Conservation (phyloP, 129 eudicot species). For the Lonicera japonica region DNA sequence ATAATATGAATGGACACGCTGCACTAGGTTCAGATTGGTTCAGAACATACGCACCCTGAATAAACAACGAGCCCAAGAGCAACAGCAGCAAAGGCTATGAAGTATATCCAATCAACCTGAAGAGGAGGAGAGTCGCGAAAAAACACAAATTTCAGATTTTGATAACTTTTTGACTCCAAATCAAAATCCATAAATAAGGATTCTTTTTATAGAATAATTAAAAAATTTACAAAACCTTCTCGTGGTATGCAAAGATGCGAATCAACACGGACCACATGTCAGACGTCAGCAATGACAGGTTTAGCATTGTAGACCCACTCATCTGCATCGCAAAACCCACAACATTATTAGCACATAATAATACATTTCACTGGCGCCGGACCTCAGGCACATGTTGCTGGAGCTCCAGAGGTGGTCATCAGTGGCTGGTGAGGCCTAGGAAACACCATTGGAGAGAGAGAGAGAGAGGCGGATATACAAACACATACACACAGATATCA, state of each 20-base stretch:
- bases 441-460: no score
- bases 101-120: constrained; percentile 95
- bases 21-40: background rate
- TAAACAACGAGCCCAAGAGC: constrained; percentile 70
- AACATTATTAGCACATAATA: background rate
- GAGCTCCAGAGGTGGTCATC: no score
- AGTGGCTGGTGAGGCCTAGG: no score
- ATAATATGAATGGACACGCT: background rate
- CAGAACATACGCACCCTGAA: constrained; percentile 43
- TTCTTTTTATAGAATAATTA: background rate
- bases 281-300: constrained; percentile 75
- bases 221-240: constrained; percentile 48
- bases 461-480: no score
- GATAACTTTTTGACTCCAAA: no score
- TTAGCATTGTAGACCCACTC: constrained; percentile 84
- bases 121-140: background rate
- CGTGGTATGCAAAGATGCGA: constrained; percentile 84
- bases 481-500: no score
- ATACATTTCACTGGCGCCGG: no score
- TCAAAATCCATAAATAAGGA: no score
- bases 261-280: constrained; percentile 97
- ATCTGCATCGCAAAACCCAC: constrained; percentile 42
- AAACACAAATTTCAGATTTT: background rate
- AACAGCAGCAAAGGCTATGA: constrained; percentile 71
- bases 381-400: no score